phyloP scores from a whole-genome alignment of 2,329 filamentous ascomycete species.

The Calonectria pteridis region DNA sequence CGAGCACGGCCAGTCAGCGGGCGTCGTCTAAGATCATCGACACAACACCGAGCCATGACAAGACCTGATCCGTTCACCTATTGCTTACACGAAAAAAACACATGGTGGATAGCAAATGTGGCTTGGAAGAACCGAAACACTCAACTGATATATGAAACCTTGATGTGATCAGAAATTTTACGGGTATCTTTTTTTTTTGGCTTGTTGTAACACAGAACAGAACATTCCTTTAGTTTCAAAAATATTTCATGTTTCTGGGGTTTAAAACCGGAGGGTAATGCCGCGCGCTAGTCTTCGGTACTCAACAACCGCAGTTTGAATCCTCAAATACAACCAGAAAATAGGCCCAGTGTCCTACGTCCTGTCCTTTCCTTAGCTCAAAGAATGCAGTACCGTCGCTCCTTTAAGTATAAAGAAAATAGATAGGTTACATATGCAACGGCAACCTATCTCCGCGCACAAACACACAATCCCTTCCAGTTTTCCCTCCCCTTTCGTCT shows the following conservation, averaged over 20 bases:
- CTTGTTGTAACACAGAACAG: neutral
- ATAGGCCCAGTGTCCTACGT: neutral
- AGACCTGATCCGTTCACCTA: neutral
- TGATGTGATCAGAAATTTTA: neutral
- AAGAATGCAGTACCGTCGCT: constrained; percentile 1
- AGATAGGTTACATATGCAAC: constrained; percentile 1
- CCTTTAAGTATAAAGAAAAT: neutral
- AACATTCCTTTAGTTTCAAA: neutral
- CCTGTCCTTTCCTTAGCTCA: constrained; percentile 1
- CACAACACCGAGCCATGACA: neutral
- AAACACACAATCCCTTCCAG: neutral
- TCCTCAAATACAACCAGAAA: constrained; percentile 1
- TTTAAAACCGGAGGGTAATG: neutral
- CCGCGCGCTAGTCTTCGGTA: neutral
- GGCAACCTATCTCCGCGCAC: neutral
- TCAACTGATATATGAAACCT: neutral
- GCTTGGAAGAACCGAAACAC: neutral
- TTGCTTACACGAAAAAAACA: neutral
- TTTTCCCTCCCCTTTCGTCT: neutral
- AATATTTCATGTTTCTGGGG: neutral
- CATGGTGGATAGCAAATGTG: neutral
- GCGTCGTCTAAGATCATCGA: constrained; percentile 23
- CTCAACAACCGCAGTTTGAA: neutral
- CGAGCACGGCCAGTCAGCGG: constrained; percentile 37
- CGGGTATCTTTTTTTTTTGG: neutral